A percentile compares a stretch with the other conserved stretches of the same genome.
Conservation (phyloP, 495 filamentous ascomycete species). For the Neurospora tetraspora region DNA sequence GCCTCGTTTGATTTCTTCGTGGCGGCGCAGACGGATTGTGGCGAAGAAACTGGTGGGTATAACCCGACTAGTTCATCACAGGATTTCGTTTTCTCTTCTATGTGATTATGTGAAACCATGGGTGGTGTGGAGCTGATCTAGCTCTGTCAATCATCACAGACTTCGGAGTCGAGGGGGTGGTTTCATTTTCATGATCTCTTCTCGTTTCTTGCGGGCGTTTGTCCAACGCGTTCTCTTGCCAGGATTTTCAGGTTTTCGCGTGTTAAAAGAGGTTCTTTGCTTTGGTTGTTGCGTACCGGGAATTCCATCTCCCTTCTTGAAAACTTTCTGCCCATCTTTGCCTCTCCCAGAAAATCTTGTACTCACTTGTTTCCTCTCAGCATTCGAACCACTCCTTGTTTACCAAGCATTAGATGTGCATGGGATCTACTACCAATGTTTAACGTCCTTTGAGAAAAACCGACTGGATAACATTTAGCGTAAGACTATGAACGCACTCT, state of each 20-base stretch:
- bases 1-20: not conserved
- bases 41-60: not conserved
- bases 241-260: too few species aligned
- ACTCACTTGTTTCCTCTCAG: not conserved
- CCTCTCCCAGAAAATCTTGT: not conserved
- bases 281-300: too few species aligned
- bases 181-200: not conserved
- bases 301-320: too few species aligned
- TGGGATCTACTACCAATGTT: not conserved
- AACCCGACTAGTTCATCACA: not conserved
- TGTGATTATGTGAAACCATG: not conserved
- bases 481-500: not conserved
- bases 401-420: not conserved
- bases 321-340: not conserved
- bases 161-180: not conserved
- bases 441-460: too few species aligned
- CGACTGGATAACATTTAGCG: not conserved
- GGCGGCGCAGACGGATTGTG: not conserved
- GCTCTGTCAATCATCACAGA: not conserved
- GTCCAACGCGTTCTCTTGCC: too few species aligned
- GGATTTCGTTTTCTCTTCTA: not conserved
- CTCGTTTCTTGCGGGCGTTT: too few species aligned
- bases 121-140: not conserved
- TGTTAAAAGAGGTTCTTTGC: too few species aligned
- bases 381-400: not conserved